These are phyloP conservation scores for Mycena alexandri DNA, from an alignment of 768 basidiomycete genomes.

Conservation along the genomic window DNA sequence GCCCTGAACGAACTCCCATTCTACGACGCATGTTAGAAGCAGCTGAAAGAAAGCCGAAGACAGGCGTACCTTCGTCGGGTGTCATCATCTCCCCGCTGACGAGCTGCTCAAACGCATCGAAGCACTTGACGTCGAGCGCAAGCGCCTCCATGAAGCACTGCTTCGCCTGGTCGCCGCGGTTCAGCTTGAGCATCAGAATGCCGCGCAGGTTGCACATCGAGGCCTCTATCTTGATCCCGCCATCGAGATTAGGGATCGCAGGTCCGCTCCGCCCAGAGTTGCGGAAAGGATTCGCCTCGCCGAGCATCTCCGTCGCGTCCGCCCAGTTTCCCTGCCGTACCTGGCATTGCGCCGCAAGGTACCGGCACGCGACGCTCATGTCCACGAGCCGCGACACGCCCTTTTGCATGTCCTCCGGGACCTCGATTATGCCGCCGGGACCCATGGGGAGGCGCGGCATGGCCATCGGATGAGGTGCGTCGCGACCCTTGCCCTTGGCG, in stretches of 20 bases:
- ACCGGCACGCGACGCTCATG: conserved; percentile 95
- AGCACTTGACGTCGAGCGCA: conserved; percentile 95
- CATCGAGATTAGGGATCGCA: conserved; percentile 85
- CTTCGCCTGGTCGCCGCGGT: conserved; percentile 92
- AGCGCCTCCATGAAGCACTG: conserved; percentile 97
- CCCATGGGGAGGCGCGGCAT: conserved; percentile 77
- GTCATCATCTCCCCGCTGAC: conserved; percentile 96
- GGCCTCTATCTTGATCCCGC: conserved; percentile 98
- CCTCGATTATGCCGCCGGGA: conserved; percentile 77
- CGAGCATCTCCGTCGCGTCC: conserved; percentile 38
- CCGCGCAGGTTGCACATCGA: conserved; percentile 97
- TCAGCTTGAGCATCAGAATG: conserved; percentile 93
- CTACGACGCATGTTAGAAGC: conserved; percentile 54
- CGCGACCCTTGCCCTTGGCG: conserved; percentile 75
- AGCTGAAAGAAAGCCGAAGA: conserved; percentile 2
- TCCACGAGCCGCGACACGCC: conserved; percentile 86
- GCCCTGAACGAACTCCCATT: conserved; percentile 95
- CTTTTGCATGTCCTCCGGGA: conserved; percentile 73
- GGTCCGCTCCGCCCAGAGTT: conserved; percentile 75
- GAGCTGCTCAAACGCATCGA: conserved; percentile 93
- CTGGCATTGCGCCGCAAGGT: conserved; percentile 96
- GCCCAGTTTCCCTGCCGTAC: conserved; percentile 53
- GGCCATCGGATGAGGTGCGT: conserved; percentile 52
- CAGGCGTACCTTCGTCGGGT: conserved; percentile 89
- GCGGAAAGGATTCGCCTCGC: conserved; percentile 33